Evolutionary conservation across 768 basidiomycete species (phyloP), one percentile per base, ranked within the genome.

Genomic region (Mycena leptocephala): DNA sequence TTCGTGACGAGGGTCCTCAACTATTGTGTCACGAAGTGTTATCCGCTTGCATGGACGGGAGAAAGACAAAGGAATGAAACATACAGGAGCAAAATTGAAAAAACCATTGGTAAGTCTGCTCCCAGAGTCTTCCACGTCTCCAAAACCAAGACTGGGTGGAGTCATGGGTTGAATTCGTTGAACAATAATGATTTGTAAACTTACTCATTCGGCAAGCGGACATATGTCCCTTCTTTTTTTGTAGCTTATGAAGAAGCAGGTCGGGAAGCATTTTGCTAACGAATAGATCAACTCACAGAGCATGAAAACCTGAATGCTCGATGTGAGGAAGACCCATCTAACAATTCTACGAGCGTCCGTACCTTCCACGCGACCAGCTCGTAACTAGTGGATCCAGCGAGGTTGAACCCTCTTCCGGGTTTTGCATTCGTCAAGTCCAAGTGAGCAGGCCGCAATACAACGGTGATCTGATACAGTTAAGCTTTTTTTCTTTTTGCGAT

Each of bases 81-180:
- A 62, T 62, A 62, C 59, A 62, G 59, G 59, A 18, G 59, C 59
- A n/a, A 62, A 62, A n/a, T 62, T 62, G 59, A 22, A 62, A 39
- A 62, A 61, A 39, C 59, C 6, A 39, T 37, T n/a, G 35, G 22
- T 24, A 14, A 62, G 59, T 9, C 33, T 62, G n/a, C 59, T 35
- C 22, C 16, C 59, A 62, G 59, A 62, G 14, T 56, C 55, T 14
- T 58, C 32, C 30, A 58, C 20, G 32, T 58, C 56, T 58, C 56
- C 56, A 58, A 58, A 58, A 30, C 32, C 56, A 58, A 58, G 30
- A 33, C 56, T 58, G 33, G 32, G 32, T 20, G 32, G 32, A 14
- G 30, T 33, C 56, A 58, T 58, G 32, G 32, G 33, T 58, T 16
- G 10, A 33, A 33, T 33, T 58, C 55, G 14, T 58, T 33, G 56